Percentiles rank a stretch among this genome's conserved stretches.
Conservation (phyloP, 768 basidiomycete species). For the Leccinum truebloodii region DNA sequence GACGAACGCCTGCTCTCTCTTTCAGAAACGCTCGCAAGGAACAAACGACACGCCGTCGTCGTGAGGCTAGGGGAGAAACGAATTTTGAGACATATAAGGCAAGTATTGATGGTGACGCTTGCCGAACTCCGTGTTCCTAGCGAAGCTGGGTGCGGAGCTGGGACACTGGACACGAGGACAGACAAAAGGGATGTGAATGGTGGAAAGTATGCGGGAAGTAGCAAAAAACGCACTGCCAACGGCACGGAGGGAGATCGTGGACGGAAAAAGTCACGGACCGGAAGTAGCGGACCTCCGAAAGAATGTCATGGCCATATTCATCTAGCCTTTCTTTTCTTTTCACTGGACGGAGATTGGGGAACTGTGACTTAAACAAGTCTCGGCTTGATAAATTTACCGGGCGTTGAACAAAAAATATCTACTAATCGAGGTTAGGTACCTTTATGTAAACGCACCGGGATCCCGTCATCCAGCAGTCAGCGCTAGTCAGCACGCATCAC, state of each 20-base stretch:
- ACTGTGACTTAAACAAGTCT: neutral
- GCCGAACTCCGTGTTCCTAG: slow-evolving; percentile 1
- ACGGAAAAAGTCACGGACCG: slow-evolving; percentile 27
- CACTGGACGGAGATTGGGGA: neutral
- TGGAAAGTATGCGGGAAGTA: neutral
- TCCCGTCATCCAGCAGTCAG: neutral
- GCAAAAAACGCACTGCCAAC: slow-evolving; percentile 20
- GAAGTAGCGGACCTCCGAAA: slow-evolving; percentile 6
- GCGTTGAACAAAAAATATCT: neutral
- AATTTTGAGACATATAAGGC: slow-evolving; percentile 45
- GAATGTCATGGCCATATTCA: neutral
- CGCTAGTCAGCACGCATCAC: no score
- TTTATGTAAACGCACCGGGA: neutral
- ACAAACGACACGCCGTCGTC: slow-evolving; percentile 61
- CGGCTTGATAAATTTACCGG: neutral
- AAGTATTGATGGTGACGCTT: slow-evolving; percentile 10
- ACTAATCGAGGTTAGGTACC: neutral
- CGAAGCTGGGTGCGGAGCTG: neutral
- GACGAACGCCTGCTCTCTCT: slow-evolving; percentile 45
- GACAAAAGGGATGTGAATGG: neutral
- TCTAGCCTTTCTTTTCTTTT: neutral
- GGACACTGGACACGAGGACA: slow-evolving; percentile 5
- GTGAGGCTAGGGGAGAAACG: slow-evolving; percentile 83
- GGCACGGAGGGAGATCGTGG: slow-evolving; percentile 7
- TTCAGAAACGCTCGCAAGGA: slow-evolving; percentile 34